These are phyloP conservation scores for Picochlorum sp. DNA, from an alignment of 139 green algal genomes.

Conservation along the genomic window DNA sequence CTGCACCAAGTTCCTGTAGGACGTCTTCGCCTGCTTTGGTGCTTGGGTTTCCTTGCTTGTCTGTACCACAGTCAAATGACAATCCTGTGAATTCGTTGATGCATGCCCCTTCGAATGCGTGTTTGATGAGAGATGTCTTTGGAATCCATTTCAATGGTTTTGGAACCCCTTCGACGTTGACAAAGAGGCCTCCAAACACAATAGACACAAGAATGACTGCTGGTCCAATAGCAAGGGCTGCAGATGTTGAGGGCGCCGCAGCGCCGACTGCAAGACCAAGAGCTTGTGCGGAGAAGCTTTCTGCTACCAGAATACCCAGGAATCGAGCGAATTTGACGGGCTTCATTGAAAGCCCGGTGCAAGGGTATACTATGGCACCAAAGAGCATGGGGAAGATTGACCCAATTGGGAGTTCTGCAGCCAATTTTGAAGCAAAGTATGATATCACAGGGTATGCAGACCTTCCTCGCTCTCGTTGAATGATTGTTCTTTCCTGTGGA, in stretches of 20 bases:
- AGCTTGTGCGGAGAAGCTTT: conserved; percentile 47
- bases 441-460: conserved; percentile 34
- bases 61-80: conserved; percentile 43
- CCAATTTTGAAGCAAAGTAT: conserved; percentile 75
- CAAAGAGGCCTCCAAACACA: conserved; percentile 88
- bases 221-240: conserved; percentile 83
- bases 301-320: conserved; percentile 68
- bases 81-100: conserved; percentile 86
- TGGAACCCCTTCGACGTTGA: conserved; percentile 65
- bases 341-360: conserved; percentile 63
- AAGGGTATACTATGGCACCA: conserved; percentile 69
- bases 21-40: conserved; percentile 43
- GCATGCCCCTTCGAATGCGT: conserved; percentile 46
- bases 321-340: conserved; percentile 58
- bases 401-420: conserved; percentile 74
- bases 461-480: conserved; percentile 61
- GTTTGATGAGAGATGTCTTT: conserved; percentile 66
- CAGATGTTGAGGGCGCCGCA: conserved; percentile 63
- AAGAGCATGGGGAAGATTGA: conserved; percentile 80
- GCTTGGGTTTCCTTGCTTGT: conserved; percentile 21
- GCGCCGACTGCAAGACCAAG: conserved; percentile 79
- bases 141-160: conserved; percentile 65
- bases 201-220: conserved; percentile 90
- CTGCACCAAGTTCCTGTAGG: conserved; percentile 58
- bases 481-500: conserved; percentile 64